phyloP scores from a whole-genome alignment of 2,329 filamentous ascomycete genomes.

The Paracorniculantispora psalliotae region DNA sequence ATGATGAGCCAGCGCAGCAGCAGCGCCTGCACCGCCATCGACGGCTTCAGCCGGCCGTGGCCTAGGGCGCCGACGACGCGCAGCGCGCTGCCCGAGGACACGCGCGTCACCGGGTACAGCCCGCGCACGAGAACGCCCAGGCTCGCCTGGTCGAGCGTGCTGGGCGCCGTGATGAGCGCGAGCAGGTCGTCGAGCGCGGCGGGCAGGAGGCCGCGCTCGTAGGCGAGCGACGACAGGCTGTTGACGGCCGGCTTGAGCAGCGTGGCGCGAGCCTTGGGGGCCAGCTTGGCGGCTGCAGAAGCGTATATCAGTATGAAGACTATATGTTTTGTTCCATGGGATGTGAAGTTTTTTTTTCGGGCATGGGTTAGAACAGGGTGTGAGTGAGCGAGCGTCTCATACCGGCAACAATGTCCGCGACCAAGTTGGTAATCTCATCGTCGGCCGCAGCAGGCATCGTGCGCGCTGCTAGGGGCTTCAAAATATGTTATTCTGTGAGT shows the following conservation, averaged over 20 bases:
- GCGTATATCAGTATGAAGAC: no score
- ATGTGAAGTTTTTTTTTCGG: no score
- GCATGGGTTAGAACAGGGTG: neutral
- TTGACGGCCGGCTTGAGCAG: conserved; percentile 62
- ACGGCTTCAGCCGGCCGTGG: conserved; percentile 70
- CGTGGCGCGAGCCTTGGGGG: conserved; percentile 60
- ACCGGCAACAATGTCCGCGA: conserved; percentile 31
- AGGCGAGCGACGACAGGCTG: conserved; percentile 56
- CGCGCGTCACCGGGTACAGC: conserved; percentile 65
- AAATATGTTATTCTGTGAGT: neutral
- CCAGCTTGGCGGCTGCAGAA: conserved; percentile 48
- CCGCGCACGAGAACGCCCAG: conserved; percentile 64
- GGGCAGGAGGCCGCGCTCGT: conserved; percentile 62
- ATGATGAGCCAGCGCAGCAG: conserved; percentile 76
- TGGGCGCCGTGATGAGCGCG: conserved; percentile 61
- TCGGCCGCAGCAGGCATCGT: conserved; percentile 23
- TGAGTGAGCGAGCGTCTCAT: neutral
- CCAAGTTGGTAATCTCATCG: conserved; percentile 30
- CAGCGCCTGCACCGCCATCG: conserved; percentile 62
- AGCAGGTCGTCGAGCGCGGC: conserved; percentile 58
- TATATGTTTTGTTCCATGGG: no score
- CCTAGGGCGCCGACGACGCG: conserved; percentile 70
- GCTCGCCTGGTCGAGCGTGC: conserved; percentile 70
- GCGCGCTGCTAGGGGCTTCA: neutral
- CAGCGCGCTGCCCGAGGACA: conserved; percentile 57